Evolutionary conservation across 208 protist species (phyloP).

Genomic region (Trypanosoma congolense): DNA sequence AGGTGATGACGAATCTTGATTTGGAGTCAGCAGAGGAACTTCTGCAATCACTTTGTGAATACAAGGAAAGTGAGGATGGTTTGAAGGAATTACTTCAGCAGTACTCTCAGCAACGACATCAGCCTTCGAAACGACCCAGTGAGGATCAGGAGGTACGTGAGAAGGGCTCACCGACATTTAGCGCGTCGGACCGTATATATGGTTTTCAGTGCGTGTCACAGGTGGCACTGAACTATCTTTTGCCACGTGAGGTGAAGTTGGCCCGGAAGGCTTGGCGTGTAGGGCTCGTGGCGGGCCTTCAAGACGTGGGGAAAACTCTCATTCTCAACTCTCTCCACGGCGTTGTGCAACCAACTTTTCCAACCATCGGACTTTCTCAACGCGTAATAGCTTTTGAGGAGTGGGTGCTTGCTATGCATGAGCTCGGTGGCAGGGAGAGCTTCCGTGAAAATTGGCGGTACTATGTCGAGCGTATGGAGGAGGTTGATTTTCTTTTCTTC

Average conservation of each 20-base stretch:
- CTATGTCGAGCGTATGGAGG: conserved; percentile 58
- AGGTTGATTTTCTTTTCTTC: conserved; percentile 76
- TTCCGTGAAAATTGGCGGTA: conserved; percentile 78
- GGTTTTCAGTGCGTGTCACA: conserved; percentile 53
- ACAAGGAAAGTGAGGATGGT: conserved; percentile 41
- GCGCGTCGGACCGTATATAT: conserved; percentile 21
- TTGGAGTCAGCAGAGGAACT: conserved; percentile 34
- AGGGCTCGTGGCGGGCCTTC: conserved; percentile 67
- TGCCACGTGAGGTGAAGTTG: conserved; percentile 61
- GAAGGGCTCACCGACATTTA: not conserved
- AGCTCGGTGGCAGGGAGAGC: conserved; percentile 81
- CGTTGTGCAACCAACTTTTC: conserved; percentile 50
- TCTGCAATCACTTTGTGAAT: conserved; percentile 80
- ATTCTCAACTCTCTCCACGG: conserved; percentile 73
- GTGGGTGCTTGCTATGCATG: conserved; percentile 76
- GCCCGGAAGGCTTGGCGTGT: conserved; percentile 53
- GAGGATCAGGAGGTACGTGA: not conserved
- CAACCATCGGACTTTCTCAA: conserved; percentile 72
- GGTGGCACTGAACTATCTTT: conserved; percentile 60
- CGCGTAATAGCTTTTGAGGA: conserved; percentile 72
- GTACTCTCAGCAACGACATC: conserved; percentile 1
- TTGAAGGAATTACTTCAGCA: conserved; percentile 32
- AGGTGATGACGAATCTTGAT: conserved; percentile 36
- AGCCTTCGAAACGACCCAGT: not conserved
- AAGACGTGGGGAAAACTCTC: conserved; percentile 82